phyloP scores from a whole-genome alignment of 2,329 filamentous ascomycete species.

The Ophidiomyces ophidiicola region DNA sequence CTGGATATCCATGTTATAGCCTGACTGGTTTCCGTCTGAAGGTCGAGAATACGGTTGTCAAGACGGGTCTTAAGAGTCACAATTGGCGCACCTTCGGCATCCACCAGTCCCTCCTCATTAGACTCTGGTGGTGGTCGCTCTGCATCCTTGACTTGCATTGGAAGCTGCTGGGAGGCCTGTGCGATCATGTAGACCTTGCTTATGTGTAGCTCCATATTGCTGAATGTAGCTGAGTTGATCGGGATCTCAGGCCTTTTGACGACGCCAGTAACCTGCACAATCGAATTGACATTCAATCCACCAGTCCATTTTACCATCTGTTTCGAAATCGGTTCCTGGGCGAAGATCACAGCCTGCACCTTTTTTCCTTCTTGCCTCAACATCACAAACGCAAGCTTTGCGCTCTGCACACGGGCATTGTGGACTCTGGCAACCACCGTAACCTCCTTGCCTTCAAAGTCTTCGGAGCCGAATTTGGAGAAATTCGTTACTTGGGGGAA shows the following conservation, averaged over 20 bases:
- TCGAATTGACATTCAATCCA: slow-evolving; percentile 64
- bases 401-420: slow-evolving; percentile 75
- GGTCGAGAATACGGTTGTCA: slow-evolving; percentile 85
- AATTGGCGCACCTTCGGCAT: slow-evolving; percentile 48
- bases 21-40: slow-evolving; percentile 81
- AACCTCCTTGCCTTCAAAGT: slow-evolving; percentile 57
- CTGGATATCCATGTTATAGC: slow-evolving; percentile 64
- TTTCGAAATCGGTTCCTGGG: slow-evolving; percentile 54
- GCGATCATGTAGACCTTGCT: slow-evolving; percentile 71
- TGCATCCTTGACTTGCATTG: slow-evolving; percentile 47
- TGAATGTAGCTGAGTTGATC: slow-evolving; percentile 75
- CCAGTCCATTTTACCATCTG: slow-evolving; percentile 93
- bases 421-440: slow-evolving; percentile 71
- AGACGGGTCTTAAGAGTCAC: slow-evolving; percentile 75
- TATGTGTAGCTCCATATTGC: slow-evolving; percentile 75
- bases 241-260: slow-evolving; percentile 75
- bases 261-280: slow-evolving; percentile 65
- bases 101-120: slow-evolving; percentile 38
- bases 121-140: slow-evolving; percentile 36
- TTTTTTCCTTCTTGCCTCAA: slow-evolving; percentile 66
- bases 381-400: slow-evolving; percentile 85
- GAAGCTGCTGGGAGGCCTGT: slow-evolving; percentile 47
- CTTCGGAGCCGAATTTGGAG: slow-evolving; percentile 38
- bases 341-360: slow-evolving; percentile 66
- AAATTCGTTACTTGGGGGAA: slow-evolving; percentile 51